Base-by-base conservation (phyloP, 78 protist genomes). In the Pigoraptor vietnamica region DNA sequence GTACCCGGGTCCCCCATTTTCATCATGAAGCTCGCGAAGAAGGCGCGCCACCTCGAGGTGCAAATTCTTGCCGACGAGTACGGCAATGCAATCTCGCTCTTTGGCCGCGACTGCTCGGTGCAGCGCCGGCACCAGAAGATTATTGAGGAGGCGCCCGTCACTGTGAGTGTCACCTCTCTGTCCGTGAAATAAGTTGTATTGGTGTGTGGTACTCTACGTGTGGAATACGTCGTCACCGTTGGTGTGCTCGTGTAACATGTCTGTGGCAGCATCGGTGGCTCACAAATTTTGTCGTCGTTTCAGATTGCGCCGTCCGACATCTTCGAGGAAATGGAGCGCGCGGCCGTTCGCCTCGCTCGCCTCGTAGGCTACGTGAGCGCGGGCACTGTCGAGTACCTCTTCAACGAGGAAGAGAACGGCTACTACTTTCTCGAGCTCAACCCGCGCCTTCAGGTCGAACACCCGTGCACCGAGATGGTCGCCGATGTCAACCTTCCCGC, bases 321-420 rank as follows among this genome's bases (percentile, higher is more conserved):
- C 37, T 93, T 93, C 67, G n/a, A 37, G 32, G 94, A 90, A 87
- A 96, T 97, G 98, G 96, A 94, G 92, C 9, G 23, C 24, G 91
- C 94, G 0, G 90, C 90, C 39, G 36, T 86, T 34, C 93, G 97
- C 10, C 97, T 97, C 32, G 95, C 98, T 39, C 35, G 94, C 87
- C 0, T 34, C 37, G 96, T 96, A 39, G 96, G 96, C 79, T 97
- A 97, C 91, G 39, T 2, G 37, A 38, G 90, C 14, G 96, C 96
- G 19, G 99, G 99, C 38, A 98, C 99, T 25, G 98, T 98, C 56
- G 99, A 98, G 94, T 98, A 95, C 91, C 94, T 98, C 37, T 97
- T 93, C 93, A 14, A 35, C 35, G 83, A 48, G 24, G 88, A 34
- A 29, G 91, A 90, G 32, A 48, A 91, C 36, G 2, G 24, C 48